Evolutionary conservation across 2,329 filamentous ascomycete genomes (phyloP).

Genomic region (Penicillium olsonii): DNA sequence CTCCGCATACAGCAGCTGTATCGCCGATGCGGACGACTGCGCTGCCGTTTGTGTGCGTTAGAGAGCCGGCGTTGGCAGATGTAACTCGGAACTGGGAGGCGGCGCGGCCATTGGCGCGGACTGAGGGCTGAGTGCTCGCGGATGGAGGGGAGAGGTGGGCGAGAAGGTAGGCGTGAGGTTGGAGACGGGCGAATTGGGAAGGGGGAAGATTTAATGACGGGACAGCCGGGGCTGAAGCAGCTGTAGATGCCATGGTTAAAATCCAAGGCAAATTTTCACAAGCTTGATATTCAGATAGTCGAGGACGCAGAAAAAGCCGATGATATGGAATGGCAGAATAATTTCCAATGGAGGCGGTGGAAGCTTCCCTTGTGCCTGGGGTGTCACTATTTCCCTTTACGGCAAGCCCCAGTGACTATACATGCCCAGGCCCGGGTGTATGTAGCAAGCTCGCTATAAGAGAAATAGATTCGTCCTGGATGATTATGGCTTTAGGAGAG

Average conservation of each 20-base stretch:
- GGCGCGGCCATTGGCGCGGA: conserved; percentile 78
- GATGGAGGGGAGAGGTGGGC: conserved; percentile 72
- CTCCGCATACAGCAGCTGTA: conserved; percentile 91
- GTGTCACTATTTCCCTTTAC: neutral
- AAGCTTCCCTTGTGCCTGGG: conserved; percentile 5
- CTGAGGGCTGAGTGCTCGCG: conserved; percentile 53
- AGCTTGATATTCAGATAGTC: conserved; percentile 2
- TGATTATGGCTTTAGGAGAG: too few relatives aligned
- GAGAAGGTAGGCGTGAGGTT: conserved; percentile 84
- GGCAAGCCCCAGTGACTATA: too few relatives aligned
- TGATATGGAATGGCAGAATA: conserved; percentile 25
- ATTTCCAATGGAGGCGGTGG: conserved; percentile 28
- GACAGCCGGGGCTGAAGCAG: conserved; percentile 26
- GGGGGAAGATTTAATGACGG: conserved; percentile 59
- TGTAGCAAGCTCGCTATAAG: too few relatives aligned
- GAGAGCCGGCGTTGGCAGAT: conserved; percentile 77
- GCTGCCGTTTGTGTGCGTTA: conserved; percentile 88
- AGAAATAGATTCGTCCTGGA: too few relatives aligned
- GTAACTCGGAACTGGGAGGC: conserved; percentile 69
- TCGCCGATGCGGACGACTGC: conserved; percentile 85
- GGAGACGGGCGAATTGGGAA: conserved; percentile 80
- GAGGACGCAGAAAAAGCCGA: conserved; percentile 18
- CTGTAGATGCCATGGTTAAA: conserved; percentile 24
- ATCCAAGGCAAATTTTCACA: neutral
- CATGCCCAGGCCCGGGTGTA: too few relatives aligned